phyloP scores from a whole-genome alignment of 257 asterid genomes.

The Przewalskia tangutica region DNA sequence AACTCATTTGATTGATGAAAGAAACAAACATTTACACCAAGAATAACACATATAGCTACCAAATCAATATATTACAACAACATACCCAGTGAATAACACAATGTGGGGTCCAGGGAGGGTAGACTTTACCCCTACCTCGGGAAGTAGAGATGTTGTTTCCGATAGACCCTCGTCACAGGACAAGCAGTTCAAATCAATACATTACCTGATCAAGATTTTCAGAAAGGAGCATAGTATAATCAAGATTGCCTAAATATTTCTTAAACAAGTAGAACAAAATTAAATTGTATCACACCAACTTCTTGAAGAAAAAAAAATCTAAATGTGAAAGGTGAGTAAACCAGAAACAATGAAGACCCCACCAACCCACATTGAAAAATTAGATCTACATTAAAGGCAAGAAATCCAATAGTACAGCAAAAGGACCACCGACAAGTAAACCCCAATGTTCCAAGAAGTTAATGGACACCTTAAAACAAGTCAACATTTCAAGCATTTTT shows the following conservation, averaged over 20 bases:
- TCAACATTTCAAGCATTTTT: neutral
- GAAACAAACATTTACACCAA: neutral
- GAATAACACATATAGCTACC: neutral
- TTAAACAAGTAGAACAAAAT: neutral
- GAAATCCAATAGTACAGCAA: neutral
- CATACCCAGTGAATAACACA: too few species aligned
- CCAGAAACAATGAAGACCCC: neutral
- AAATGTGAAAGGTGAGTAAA: neutral
- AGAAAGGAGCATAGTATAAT: neutral
- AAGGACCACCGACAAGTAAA: conserved; percentile 21
- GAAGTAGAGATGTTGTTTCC: too few species aligned
- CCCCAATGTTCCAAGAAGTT: neutral
- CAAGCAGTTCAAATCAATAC: too few species aligned
- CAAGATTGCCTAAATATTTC: neutral
- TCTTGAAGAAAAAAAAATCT: neutral
- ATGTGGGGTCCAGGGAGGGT: too few species aligned
- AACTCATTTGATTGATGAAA: neutral
- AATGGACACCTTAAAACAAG: neutral
- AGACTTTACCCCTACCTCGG: too few species aligned
- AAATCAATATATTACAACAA: neutral
- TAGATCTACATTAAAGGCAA: conserved; percentile 41
- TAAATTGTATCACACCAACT: neutral
- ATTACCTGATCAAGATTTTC: neutral
- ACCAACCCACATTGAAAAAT: conserved; percentile 19
- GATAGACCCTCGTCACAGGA: too few species aligned